Evolutionary conservation across 208 protist species (phyloP).

Genomic region (Trypanosoma cruzi): DNA sequence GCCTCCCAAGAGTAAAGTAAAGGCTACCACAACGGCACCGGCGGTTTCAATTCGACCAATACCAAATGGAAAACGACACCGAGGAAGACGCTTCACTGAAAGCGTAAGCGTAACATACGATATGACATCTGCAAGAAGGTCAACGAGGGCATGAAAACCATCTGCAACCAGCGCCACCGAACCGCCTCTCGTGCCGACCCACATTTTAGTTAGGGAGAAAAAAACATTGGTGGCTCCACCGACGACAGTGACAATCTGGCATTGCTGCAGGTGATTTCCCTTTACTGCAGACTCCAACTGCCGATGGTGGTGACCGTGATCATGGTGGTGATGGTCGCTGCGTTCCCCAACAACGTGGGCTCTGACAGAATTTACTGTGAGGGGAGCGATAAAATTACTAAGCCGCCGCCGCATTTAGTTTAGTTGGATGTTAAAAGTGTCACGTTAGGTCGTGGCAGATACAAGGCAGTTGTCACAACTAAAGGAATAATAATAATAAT

Average conservation of each 20-base stretch:
- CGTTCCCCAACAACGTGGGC: not conserved
- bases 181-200: conserved; percentile 68
- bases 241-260: conserved; percentile 69
- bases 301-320: conserved; percentile 55
- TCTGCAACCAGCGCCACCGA: conserved; percentile 88
- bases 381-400: not conserved
- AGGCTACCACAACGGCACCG: conserved; percentile 78
- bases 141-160: conserved; percentile 85
- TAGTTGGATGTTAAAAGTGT: not conserved
- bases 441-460: not conserved
- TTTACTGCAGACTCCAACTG: conserved; percentile 52
- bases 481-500: too few species aligned
- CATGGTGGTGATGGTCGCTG: conserved; percentile 36
- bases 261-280: conserved; percentile 58
- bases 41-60: conserved; percentile 82
- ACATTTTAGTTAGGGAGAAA: conserved; percentile 78
- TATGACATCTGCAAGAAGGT: conserved; percentile 79
- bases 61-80: conserved; percentile 85
- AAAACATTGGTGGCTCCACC: conserved; percentile 79
- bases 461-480: not conserved
- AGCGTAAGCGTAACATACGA: conserved; percentile 77
- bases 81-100: conserved; percentile 58
- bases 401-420: conserved; percentile 12
- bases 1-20: conserved; percentile 79
- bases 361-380: not conserved